Evolutionary conservation across 345 rosid species (phyloP).

Genomic region (Eucalyptus tenuipes): DNA sequence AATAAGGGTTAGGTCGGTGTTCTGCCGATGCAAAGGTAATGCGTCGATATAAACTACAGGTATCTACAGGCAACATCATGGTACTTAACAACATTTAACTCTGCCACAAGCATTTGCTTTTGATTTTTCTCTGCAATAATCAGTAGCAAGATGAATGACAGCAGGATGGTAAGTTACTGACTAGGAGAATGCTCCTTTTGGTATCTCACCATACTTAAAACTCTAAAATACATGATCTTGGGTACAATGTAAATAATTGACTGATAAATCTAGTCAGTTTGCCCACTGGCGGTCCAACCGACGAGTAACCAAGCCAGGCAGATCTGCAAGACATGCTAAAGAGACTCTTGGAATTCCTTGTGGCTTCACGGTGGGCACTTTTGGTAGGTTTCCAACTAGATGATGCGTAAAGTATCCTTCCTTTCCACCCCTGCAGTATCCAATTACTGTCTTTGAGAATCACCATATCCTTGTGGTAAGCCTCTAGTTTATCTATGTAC

Average conservation of each 20-base stretch:
- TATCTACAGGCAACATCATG: not conserved
- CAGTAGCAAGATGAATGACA: not conserved
- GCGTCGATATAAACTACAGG: not conserved
- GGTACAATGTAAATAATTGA: not conserved
- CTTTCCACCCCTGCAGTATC: conserved; percentile 3
- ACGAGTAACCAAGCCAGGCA: not conserved
- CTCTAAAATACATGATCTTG: not conserved
- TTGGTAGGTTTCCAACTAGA: not conserved
- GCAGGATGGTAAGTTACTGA: too few species aligned
- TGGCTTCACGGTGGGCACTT: not conserved
- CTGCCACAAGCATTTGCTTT: not conserved
- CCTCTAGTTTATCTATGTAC: not conserved
- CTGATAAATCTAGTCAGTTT: not conserved
- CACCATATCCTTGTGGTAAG: not conserved
- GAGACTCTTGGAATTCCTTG: not conserved
- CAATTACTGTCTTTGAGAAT: not conserved
- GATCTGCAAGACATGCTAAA: not conserved
- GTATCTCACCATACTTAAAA: not conserved
- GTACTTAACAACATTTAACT: not conserved
- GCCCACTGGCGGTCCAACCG: not conserved
- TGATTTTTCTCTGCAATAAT: not conserved
- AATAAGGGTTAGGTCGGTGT: not conserved
- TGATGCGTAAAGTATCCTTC: not conserved
- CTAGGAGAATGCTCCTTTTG: not conserved
- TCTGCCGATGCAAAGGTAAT: not conserved